Evolutionary conservation across 768 basidiomycete species (phyloP).

Genomic region (Gautieria morchelliformis): DNA sequence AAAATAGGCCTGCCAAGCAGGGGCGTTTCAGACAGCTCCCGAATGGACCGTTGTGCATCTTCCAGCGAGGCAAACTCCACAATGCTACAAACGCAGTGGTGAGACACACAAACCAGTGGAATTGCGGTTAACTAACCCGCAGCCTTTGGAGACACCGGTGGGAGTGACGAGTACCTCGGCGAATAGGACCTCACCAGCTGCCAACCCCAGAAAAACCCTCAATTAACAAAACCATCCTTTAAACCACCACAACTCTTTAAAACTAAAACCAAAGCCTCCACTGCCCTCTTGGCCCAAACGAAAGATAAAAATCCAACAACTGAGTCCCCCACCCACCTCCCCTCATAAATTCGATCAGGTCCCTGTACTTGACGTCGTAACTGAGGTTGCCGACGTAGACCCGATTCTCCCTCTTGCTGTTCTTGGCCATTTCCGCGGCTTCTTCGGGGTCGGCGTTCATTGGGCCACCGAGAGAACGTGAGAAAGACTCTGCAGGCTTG

Average conservation of each 20-base stretch:
- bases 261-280: slow-evolving; percentile 25
- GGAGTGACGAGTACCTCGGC: slow-evolving; percentile 98
- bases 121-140: slow-evolving; percentile 64
- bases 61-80: slow-evolving; percentile 91
- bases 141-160: slow-evolving; percentile 95
- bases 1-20: slow-evolving; percentile 94
- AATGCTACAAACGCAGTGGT: slow-evolving; percentile 43
- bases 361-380: slow-evolving; percentile 97
- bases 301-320: slow-evolving; percentile 28
- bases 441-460: slow-evolving; percentile 91
- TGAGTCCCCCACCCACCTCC: slow-evolving; percentile 93
- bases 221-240: slow-evolving; percentile 69
- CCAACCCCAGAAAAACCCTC: slow-evolving; percentile 83
- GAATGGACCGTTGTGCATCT: slow-evolving; percentile 81
- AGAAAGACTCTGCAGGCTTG: slow-evolving; percentile 53
- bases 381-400: slow-evolving; percentile 99
- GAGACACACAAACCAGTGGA: neutral
- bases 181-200: slow-evolving; percentile 99
- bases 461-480: slow-evolving; percentile 77
- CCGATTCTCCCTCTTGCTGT: slow-evolving; percentile 95
- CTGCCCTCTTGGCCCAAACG: slow-evolving; percentile 23
- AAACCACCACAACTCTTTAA: slow-evolving; percentile 40
- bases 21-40: slow-evolving; percentile 80
- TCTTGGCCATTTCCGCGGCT: slow-evolving; percentile 89
- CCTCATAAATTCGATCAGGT: slow-evolving; percentile 99